A percentile compares a stretch with the other conserved stretches of the same genome.
These are phyloP conservation scores for Didymella lethalis DNA, from an alignment of 2,329 filamentous ascomycete species.

Conservation along the genomic window DNA sequence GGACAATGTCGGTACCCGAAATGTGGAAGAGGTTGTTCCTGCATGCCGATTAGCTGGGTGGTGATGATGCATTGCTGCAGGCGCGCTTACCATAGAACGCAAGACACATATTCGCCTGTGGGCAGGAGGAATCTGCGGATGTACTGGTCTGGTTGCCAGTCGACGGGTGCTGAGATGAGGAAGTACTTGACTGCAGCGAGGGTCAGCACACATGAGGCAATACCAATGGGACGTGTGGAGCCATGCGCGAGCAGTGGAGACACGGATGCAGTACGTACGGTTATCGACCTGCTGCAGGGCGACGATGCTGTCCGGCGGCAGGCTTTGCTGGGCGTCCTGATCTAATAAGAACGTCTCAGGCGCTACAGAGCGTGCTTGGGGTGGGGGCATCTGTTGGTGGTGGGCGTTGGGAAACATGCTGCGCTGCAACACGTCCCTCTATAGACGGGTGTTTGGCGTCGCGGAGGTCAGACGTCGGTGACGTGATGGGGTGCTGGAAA, in stretches of 20 bases:
- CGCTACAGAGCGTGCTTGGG: conserved; percentile 73
- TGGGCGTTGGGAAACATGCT: conserved; percentile 64
- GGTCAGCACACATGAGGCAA: conserved; percentile 41
- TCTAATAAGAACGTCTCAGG: conserved; percentile 99
- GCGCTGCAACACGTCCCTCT: conserved; percentile 49
- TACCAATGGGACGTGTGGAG: conserved; percentile 13
- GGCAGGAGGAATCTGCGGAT: conserved; percentile 94
- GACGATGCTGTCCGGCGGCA: conserved; percentile 95
- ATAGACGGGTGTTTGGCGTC: conserved; percentile 39
- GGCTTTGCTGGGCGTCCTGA: conserved; percentile 92
- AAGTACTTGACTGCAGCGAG: conserved; percentile 88
- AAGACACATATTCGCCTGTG: conserved; percentile 98
- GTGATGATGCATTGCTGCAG: background rate
- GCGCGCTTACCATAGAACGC: conserved; percentile 79
- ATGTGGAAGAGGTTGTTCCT: conserved; percentile 99
- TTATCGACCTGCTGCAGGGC: conserved; percentile 98
- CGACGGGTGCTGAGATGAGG: conserved; percentile 96
- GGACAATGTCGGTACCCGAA: conserved; percentile 97
- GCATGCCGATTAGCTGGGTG: conserved; percentile 38
- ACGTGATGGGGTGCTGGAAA: conserved; percentile 10
- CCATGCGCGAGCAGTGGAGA: conserved; percentile 24
- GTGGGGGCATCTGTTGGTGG: conserved; percentile 81
- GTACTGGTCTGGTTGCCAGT: conserved; percentile 96
- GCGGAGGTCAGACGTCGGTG: conserved; percentile 40
- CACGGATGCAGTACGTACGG: conserved; percentile 65